A percentile compares a stretch with the other conserved stretches of the same genome.
Conservation (phyloP, 371 early-diverging fungal species). For the Mucor racemosus region DNA sequence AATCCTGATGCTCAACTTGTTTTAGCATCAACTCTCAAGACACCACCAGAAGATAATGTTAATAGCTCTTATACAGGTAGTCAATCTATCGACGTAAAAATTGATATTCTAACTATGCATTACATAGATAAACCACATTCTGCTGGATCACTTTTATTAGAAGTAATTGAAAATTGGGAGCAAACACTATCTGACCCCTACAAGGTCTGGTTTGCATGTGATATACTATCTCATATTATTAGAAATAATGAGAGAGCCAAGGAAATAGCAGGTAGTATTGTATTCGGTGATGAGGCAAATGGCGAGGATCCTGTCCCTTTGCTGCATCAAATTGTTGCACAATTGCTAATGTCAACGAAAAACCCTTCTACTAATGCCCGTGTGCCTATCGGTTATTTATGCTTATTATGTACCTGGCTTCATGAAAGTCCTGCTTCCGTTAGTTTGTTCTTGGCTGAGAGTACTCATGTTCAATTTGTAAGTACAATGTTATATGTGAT, state of each 20-base stretch:
- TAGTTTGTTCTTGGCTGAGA: conserved; percentile 84
- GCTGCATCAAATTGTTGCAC: conserved; percentile 63
- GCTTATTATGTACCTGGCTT: conserved; percentile 81
- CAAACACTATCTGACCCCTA: conserved; percentile 76
- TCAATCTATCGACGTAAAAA: neutral
- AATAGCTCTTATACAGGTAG: conserved; percentile 47
- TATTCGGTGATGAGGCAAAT: conserved; percentile 74
- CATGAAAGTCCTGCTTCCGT: conserved; percentile 80
- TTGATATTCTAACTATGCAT: neutral
- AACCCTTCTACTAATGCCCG: conserved; percentile 65
- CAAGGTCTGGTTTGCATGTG: conserved; percentile 88
- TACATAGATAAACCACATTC: conserved; percentile 64
- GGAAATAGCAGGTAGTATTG: conserved; percentile 71
- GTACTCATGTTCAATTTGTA: conserved; percentile 89
- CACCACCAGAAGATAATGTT: conserved; percentile 73
- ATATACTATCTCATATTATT: conserved; percentile 80
- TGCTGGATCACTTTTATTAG: conserved; percentile 83
- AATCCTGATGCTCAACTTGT: conserved; percentile 88
- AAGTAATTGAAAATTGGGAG: conserved; percentile 80
- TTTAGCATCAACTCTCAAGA: conserved; percentile 82
- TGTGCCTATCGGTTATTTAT: conserved; percentile 74
- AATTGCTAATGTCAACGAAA: conserved; percentile 62
- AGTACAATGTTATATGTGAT: conserved; percentile 19
- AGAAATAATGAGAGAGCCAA: conserved; percentile 77
- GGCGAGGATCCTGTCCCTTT: conserved; percentile 66